Conservation (phyloP, 108 stramenopile species). For the Mayamaea pseudoterrestris region DNA sequence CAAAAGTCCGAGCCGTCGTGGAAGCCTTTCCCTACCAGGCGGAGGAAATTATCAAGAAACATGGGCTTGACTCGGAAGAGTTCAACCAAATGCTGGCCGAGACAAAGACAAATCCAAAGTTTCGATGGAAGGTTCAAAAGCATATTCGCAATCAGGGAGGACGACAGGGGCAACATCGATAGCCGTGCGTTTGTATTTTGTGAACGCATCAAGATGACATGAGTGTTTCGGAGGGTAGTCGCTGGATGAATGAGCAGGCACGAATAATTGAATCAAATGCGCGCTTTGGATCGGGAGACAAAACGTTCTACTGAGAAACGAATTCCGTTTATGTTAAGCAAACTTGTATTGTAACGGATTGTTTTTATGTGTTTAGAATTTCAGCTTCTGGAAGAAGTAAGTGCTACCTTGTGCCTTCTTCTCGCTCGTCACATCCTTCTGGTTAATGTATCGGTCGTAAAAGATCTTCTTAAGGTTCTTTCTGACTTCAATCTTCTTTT, state of each 20-base stretch:
- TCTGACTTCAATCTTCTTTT: slow-evolving; percentile 74
- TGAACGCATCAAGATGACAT: too few species aligned
- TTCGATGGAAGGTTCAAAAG: slow-evolving; percentile 51
- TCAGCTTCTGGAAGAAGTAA: slow-evolving; percentile 96
- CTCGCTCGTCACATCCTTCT: slow-evolving; percentile 84
- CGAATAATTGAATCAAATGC: too few species aligned
- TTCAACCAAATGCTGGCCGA: slow-evolving; percentile 64
- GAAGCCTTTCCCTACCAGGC: slow-evolving; percentile 48
- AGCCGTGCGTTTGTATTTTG: too few species aligned
- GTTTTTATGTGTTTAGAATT: slow-evolving; percentile 66
- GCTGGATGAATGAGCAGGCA: too few species aligned
- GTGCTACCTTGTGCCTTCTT: slow-evolving; percentile 90
- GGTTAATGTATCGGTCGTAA: slow-evolving; percentile 87
- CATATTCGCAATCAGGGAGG: slow-evolving; percentile 27
- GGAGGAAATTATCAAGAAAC: slow-evolving; percentile 54
- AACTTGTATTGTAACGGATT: too few species aligned
- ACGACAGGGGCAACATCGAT: too few species aligned
- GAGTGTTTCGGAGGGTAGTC: too few species aligned
- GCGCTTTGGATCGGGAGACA: too few species aligned
- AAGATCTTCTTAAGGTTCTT: slow-evolving; percentile 95
- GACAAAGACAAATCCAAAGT: slow-evolving; percentile 47
- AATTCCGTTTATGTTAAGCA: too few species aligned
- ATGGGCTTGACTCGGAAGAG: slow-evolving; percentile 53
- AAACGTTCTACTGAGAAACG: too few species aligned
- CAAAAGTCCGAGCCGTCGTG: slow-evolving; percentile 39